phyloP scores from a whole-genome alignment of 2,329 filamentous ascomycete species.

The Podosphaera fusca region DNA sequence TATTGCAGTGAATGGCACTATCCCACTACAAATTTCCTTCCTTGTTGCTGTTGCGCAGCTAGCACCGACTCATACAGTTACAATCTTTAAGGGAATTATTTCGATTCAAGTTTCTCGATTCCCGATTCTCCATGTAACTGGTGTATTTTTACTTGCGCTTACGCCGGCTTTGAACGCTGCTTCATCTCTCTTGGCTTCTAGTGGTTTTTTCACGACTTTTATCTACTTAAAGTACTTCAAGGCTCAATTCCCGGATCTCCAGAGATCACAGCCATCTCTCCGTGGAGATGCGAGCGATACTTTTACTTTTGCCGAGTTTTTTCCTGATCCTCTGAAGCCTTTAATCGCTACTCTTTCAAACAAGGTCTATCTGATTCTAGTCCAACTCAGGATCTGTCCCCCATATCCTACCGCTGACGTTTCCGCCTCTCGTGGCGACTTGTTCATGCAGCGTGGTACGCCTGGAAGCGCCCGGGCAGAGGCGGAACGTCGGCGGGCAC shows the following conservation, averaged over 20 bases:
- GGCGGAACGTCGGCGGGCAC: slow-evolving; percentile 66
- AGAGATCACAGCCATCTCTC: slow-evolving; percentile 38
- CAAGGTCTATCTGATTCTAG: slow-evolving; percentile 49
- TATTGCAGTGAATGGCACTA: slow-evolving; percentile 68
- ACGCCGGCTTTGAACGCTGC: slow-evolving; percentile 39
- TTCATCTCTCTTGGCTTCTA: slow-evolving; percentile 54
- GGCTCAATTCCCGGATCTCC: slow-evolving; percentile 43
- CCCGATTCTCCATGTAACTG: slow-evolving; percentile 49
- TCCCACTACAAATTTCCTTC: slow-evolving; percentile 77
- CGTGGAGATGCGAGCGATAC: slow-evolving; percentile 88
- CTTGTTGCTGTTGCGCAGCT: slow-evolving; percentile 95
- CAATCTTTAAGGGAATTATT: slow-evolving; percentile 67
- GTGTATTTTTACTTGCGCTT: slow-evolving; percentile 46
- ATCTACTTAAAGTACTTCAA: slow-evolving; percentile 94
- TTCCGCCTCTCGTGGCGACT: slow-evolving; percentile 47
- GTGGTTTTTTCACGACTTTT: slow-evolving; percentile 75
- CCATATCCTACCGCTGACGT: slow-evolving; percentile 71
- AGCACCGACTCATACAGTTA: slow-evolving; percentile 88
- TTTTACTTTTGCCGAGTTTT: slow-evolving; percentile 89
- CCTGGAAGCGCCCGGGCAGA: slow-evolving; percentile 62
- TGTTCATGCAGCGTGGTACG: slow-evolving; percentile 28
- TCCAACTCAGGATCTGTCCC: slow-evolving; percentile 54
- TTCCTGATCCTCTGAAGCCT: slow-evolving; percentile 64
- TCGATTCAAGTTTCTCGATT: slow-evolving; percentile 64
- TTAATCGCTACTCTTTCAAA: slow-evolving; percentile 52